Percentiles rank a stretch among this genome's conserved stretches.
Evolutionary conservation across 768 basidiomycete species (phyloP).

Genomic region (Xanthoconium purpureum): DNA sequence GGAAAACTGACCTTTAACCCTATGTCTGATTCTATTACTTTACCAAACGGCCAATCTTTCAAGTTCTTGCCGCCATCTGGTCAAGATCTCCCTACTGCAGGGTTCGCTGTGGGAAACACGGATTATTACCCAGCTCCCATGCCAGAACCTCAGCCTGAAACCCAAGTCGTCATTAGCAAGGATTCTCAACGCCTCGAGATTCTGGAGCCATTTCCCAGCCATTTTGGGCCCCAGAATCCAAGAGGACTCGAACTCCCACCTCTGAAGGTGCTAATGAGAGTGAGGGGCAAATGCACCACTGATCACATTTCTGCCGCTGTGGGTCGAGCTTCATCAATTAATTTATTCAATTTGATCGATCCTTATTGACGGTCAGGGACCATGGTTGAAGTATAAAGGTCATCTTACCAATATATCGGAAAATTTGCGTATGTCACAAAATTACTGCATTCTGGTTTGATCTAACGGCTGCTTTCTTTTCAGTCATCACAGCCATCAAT

Average conservation of each 20-base stretch:
- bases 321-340: slow-evolving; percentile 25
- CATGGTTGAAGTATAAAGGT: slow-evolving; percentile 99
- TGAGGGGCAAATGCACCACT: slow-evolving; percentile 98
- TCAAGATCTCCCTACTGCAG: slow-evolving; percentile 75
- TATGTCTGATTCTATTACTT: slow-evolving; percentile 64
- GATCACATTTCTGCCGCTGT: slow-evolving; percentile 98
- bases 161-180: slow-evolving; percentile 71
- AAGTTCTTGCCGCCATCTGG: slow-evolving; percentile 83
- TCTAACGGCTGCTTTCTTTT: slow-evolving; percentile 8
- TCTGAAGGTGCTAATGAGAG: slow-evolving; percentile 83
- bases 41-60: slow-evolving; percentile 75
- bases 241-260: slow-evolving; percentile 72
- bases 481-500: slow-evolving; percentile 93
- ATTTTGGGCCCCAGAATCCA: slow-evolving; percentile 53
- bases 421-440: slow-evolving; percentile 69
- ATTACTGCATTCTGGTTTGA: background rate
- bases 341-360: background rate
- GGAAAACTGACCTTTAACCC: slow-evolving; percentile 95
- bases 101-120: slow-evolving; percentile 74
- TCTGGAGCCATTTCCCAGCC: slow-evolving; percentile 79
- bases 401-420: slow-evolving; percentile 96
- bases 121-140: slow-evolving; percentile 74
- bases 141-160: slow-evolving; percentile 73
- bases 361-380: slow-evolving; percentile 53
- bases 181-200: slow-evolving; percentile 84